These are phyloP conservation scores for Carnegiea gigantea DNA, from an alignment of 179 eudicot species.

Conservation along the genomic window DNA sequence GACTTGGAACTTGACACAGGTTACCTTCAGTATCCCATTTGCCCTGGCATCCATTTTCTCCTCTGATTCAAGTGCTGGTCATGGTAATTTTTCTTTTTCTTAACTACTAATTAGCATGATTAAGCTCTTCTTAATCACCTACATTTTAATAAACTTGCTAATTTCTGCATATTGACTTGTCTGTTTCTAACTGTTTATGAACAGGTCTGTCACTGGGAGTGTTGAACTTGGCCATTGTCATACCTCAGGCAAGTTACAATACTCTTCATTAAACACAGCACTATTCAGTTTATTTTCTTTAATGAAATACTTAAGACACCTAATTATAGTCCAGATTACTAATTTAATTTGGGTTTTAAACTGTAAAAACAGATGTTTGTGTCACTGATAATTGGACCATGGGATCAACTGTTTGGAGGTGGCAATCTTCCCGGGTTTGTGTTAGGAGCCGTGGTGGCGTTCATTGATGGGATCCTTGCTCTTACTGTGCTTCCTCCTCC, in stretches of 20 bases:
- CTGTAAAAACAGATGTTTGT: constrained; percentile 38
- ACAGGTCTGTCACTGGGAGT: constrained; percentile 34
- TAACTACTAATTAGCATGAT: not conserved
- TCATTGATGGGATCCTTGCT: constrained; percentile 34
- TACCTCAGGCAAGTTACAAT: constrained; percentile 27
- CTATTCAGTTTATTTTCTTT: not conserved
- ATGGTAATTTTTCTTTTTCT: constrained; percentile 38
- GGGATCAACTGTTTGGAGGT: constrained; percentile 45
- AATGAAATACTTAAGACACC: not conserved
- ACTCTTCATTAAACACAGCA: not conserved
- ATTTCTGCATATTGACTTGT: not conserved
- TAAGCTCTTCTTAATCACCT: not conserved
- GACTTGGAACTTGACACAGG: constrained; percentile 27
- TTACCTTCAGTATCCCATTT: constrained; percentile 63
- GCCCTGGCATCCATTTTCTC: constrained; percentile 65
- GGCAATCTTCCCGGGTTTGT: constrained; percentile 53
- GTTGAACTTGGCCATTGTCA: constrained; percentile 32
- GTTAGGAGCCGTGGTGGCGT: constrained; percentile 38
- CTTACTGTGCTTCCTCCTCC: constrained; percentile 38
- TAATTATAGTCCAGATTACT: not conserved
- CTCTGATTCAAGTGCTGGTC: constrained; percentile 54
- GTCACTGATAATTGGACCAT: constrained; percentile 41
- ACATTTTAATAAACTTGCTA: not conserved
- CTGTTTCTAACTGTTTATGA: not conserved
- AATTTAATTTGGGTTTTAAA: not conserved